Conservation (phyloP, 495 filamentous ascomycete species). For the Daldinia decipiens region DNA sequence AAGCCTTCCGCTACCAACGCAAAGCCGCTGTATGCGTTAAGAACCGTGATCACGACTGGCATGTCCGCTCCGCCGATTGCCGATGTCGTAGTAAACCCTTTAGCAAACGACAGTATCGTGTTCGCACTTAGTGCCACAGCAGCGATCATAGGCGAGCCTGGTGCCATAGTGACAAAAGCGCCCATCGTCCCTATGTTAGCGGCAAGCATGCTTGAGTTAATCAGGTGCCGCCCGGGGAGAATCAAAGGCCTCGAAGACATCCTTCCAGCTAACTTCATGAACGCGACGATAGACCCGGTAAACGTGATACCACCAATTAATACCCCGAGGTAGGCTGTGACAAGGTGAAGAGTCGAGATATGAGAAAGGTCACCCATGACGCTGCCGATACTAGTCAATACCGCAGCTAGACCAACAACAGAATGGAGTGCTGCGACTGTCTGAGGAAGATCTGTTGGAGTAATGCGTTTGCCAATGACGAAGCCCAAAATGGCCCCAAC, state of each 20-base stretch:
- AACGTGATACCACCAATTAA: conserved; percentile 85
- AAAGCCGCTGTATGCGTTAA: conserved; percentile 88
- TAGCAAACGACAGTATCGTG: conserved; percentile 77
- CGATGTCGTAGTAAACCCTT: conserved; percentile 83
- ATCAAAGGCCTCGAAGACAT: conserved; percentile 79
- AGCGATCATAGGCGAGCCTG: conserved; percentile 76
- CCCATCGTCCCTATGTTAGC: conserved; percentile 82
- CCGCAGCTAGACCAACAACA: conserved; percentile 82
- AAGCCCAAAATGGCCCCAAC: conserved; percentile 70
- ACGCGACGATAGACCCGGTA: conserved; percentile 83
- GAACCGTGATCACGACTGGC: conserved; percentile 86
- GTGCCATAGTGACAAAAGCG: conserved; percentile 78
- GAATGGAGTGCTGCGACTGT: conserved; percentile 84
- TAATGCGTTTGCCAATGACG: conserved; percentile 82
- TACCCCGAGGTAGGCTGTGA: conserved; percentile 81
- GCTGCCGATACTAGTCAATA: conserved; percentile 83
- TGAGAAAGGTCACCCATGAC: conserved; percentile 74
- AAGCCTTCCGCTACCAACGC: conserved; percentile 84
- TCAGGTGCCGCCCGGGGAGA: conserved; percentile 72
- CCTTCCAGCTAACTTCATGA: conserved; percentile 78
- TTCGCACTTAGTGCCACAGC: conserved; percentile 77
- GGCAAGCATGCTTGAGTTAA: conserved; percentile 76
- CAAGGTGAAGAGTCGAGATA: conserved; percentile 76
- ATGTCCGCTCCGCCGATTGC: conserved; percentile 88
- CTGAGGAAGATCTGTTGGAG: conserved; percentile 81